These are phyloP conservation scores for Sordariomycetes sp. DNA, from an alignment of 2,329 filamentous ascomycete genomes.

Conservation along the genomic window DNA sequence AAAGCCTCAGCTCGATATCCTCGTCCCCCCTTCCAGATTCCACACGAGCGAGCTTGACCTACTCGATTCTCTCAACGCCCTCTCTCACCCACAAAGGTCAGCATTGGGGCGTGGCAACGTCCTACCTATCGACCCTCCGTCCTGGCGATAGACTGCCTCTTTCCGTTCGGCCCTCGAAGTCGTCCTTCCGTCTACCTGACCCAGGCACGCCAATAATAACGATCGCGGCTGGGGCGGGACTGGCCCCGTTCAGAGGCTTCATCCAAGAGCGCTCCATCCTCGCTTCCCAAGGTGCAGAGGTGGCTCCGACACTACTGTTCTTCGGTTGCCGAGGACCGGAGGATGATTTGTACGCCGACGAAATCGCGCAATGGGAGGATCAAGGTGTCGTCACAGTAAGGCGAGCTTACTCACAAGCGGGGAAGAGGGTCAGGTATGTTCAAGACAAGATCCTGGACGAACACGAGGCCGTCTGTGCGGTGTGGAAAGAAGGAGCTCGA, in stretches of 20 bases:
- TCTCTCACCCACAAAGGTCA: constrained; percentile 32
- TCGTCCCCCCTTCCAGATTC: constrained; percentile 53
- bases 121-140: constrained; percentile 31
- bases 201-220: constrained; percentile 22
- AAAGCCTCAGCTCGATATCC: constrained; percentile 44
- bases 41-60: constrained; percentile 49
- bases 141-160: constrained; percentile 32
- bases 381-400: constrained; percentile 52
- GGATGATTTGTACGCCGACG: constrained; percentile 52
- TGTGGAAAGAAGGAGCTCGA: not conserved
- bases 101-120: constrained; percentile 48
- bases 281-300: constrained; percentile 32
- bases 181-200: constrained; percentile 32
- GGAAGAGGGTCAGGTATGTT: not conserved
- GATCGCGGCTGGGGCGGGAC: constrained; percentile 20
- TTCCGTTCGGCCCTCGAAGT: constrained; percentile 26
- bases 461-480: not conserved
- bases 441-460: not conserved
- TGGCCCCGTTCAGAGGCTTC: constrained; percentile 23
- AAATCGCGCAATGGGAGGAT: constrained; percentile 49
- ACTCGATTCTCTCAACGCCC: constrained; percentile 48
- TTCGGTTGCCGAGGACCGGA: constrained; percentile 49
- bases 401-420: constrained; percentile 39
- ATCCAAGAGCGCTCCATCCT: constrained; percentile 50
- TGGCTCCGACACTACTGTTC: constrained; percentile 57